Base-by-base conservation (phyloP, 2,329 filamentous ascomycete genomes). In the Aureobasidium subglaciale region DNA sequence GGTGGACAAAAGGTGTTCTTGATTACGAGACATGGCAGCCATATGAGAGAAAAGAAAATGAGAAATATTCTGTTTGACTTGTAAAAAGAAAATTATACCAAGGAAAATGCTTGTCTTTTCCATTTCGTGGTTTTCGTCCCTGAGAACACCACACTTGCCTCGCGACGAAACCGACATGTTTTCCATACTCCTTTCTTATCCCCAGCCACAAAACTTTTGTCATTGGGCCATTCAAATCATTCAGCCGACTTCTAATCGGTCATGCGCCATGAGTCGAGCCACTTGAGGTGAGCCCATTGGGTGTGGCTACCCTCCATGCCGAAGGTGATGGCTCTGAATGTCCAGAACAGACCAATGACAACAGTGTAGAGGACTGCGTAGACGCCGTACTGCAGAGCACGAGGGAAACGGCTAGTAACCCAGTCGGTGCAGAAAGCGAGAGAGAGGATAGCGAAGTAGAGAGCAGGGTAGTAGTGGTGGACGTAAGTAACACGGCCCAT, bases 401-500 rank as follows among this genome's bases (percentile, higher is more conserved):
- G 81, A 63, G 78, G 79, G 61, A 88, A 76, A 64, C 81, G 84
- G 61, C 85, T 80, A 43, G 90, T 82, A 60, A 85, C 77, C 85
- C 89, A 97, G 71, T 97, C 90, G 55, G 88, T 74, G 63, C 90
- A 81, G 79, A 99, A 99, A 54, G 91, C 92, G 59, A 91, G 83
- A 15, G 82, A 83, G 42, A 99, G 77, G 62, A 99, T 96, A 64
- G 93, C 91, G 71, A 97, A 99, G 78, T 97, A 99, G 10, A 99
- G 82, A 9, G 93, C 93, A 10, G 93, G 93, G 72, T 97, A 99
- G 78, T 99, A 99, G 76, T 99, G 93, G 72, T 99, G 93, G 55
- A 99, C 93, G 67, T 99, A 99, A 15, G 93, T 99, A 59, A 99
- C 93, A 79, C 93, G 89, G 10, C 90, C 93, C 95, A 99, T 99